Conservation (phyloP, 2,329 filamentous ascomycete genomes). For the Cladosporium sp. region DNA sequence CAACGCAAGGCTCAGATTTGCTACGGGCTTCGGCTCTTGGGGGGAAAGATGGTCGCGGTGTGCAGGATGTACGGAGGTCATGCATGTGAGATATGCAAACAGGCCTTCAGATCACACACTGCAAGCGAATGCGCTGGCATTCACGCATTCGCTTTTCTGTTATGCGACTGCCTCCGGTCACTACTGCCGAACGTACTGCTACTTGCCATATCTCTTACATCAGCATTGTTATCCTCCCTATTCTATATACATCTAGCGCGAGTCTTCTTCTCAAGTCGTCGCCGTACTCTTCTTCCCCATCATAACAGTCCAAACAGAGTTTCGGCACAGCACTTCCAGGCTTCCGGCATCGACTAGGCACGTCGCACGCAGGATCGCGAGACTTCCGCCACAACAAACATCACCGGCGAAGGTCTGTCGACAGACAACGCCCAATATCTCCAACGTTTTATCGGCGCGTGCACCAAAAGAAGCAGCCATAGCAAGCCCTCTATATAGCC, state of each 20-base stretch:
- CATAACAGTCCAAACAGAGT: background rate
- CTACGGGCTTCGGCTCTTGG: background rate
- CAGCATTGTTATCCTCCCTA: too few relatives aligned
- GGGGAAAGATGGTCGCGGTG: too few relatives aligned
- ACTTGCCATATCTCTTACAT: background rate
- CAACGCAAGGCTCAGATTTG: background rate
- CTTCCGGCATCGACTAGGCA: background rate
- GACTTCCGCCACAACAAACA: background rate
- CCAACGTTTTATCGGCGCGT: conserved; percentile 1
- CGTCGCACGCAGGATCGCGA: background rate
- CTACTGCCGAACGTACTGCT: background rate
- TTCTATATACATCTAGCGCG: background rate
- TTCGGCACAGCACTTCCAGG: background rate
- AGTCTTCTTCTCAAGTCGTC: background rate
- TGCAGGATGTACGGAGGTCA: too few relatives aligned
- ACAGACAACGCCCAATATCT: background rate
- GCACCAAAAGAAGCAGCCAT: background rate
- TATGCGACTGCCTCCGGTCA: background rate
- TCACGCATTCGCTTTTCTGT: background rate
- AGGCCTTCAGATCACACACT: too few relatives aligned
- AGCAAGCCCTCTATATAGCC: background rate
- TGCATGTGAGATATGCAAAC: too few relatives aligned
- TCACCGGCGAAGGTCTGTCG: background rate
- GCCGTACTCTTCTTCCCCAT: background rate
- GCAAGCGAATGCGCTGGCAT: background rate